Evolutionary conservation across 192 early-diverging fungal species (phyloP).

Genomic region (Endogone sp.): DNA sequence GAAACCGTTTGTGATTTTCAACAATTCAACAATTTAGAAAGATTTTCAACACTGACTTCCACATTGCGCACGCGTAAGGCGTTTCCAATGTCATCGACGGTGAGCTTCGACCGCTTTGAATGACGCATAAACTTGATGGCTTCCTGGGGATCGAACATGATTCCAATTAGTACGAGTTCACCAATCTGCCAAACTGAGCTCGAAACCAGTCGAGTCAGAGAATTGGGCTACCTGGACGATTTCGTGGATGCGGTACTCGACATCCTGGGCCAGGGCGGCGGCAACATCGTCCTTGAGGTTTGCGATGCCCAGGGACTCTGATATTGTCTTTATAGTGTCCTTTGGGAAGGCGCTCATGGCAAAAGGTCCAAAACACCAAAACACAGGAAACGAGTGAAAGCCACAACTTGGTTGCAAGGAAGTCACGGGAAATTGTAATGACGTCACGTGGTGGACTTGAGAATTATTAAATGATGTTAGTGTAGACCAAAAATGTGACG

Average conservation of each 20-base stretch:
- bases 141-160: conserved; percentile 57
- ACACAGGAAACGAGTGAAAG: neutral
- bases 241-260: conserved; percentile 94
- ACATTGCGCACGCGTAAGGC: conserved; percentile 90
- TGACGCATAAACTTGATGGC: conserved; percentile 97
- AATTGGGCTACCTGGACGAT: conserved; percentile 62
- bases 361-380: neutral
- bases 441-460: too few relatives aligned
- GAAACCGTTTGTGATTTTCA: conserved; percentile 5
- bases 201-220: too few relatives aligned
- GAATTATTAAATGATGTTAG: too few relatives aligned
- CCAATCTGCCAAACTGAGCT: neutral
- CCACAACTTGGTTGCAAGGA: neutral
- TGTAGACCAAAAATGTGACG: too few relatives aligned
- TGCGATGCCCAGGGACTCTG: conserved; percentile 78
- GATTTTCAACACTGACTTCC: conserved; percentile 60
- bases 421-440: too few relatives aligned
- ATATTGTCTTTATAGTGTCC: conserved; percentile 66
- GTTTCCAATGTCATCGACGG: conserved; percentile 82
- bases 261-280: conserved; percentile 79
- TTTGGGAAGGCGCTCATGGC: conserved; percentile 49
- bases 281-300: conserved; percentile 88
- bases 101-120: conserved; percentile 77
- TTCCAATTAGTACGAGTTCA: conserved; percentile 1
- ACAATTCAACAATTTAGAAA: too few relatives aligned